Conservation (phyloP, 305 asterid genomes). For the Fraxinus ornus region DNA sequence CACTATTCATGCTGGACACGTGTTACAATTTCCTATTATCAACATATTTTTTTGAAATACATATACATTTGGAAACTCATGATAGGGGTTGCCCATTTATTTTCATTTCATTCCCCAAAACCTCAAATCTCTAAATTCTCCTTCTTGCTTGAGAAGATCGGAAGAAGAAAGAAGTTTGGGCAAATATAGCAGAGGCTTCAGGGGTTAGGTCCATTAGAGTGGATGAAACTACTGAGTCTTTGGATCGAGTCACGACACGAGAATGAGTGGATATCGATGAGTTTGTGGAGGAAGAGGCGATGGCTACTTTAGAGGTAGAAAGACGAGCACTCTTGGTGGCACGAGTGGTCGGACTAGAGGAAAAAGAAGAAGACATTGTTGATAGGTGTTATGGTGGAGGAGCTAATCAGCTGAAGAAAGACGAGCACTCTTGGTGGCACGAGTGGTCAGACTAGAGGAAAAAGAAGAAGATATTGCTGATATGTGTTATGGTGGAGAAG, state of each 20-base stretch:
- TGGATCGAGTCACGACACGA: slow-evolving; percentile 53
- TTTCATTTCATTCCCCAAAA: too few relatives aligned
- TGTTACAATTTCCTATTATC: too few relatives aligned
- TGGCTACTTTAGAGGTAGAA: slow-evolving; percentile 39
- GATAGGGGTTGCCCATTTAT: too few relatives aligned
- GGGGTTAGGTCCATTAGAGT: slow-evolving; percentile 71
- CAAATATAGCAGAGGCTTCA: slow-evolving; percentile 74
- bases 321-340: slow-evolving; percentile 79
- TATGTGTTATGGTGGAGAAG: background rate
- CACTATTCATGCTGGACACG: too few relatives aligned
- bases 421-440: slow-evolving; percentile 29
- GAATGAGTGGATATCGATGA: slow-evolving; percentile 64
- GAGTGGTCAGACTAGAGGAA: too few relatives aligned
- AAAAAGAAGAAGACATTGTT: slow-evolving; percentile 56
- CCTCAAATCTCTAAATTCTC: too few relatives aligned
- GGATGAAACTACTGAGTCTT: slow-evolving; percentile 34
- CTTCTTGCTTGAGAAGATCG: too few relatives aligned
- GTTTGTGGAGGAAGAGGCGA: slow-evolving; percentile 16
- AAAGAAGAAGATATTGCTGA: slow-evolving; percentile 65
- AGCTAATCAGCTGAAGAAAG: too few relatives aligned
- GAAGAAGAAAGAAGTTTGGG: slow-evolving; percentile 1
- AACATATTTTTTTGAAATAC: too few relatives aligned
- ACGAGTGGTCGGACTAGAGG: slow-evolving; percentile 75
- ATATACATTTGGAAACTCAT: too few relatives aligned
- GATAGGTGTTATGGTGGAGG: too few relatives aligned